A percentile compares a stretch with the other conserved stretches of the same genome.
phyloP scores from a whole-genome alignment of 169 alveolate genomes.

The Plasmodium malariae region DNA sequence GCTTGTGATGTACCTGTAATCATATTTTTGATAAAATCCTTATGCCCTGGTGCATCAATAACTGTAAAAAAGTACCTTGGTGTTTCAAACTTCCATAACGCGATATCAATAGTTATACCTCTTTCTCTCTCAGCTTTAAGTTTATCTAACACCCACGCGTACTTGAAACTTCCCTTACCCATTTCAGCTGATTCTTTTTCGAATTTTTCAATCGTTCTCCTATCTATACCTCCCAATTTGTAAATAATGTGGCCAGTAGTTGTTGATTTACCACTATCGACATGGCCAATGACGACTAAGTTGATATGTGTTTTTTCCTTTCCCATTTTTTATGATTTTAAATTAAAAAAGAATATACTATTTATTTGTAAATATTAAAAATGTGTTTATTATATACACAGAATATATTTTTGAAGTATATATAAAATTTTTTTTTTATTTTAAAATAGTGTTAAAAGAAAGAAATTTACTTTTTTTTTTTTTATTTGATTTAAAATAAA shows the following conservation, averaged over 20 bases:
- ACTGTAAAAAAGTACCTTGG: constrained; percentile 97
- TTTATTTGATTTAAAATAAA: too few relatives aligned
- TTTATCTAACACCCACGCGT: constrained; percentile 99
- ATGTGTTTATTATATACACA: neutral
- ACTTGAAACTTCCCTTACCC: constrained; percentile 97
- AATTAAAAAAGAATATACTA: constrained; percentile 1
- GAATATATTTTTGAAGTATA: constrained; percentile 8
- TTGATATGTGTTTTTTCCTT: constrained; percentile 94
- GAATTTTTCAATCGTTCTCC: constrained; percentile 96
- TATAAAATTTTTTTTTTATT: neutral
- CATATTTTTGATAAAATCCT: constrained; percentile 99
- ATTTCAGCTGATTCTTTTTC: constrained; percentile 95
- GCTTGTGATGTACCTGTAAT: constrained; percentile 99
- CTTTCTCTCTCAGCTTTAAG: constrained; percentile 99
- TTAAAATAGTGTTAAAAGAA: constrained; percentile 14
- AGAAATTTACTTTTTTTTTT: neutral
- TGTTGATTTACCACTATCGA: constrained; percentile 98
- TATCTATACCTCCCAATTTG: constrained; percentile 96
- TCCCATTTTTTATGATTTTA: constrained; percentile 76
- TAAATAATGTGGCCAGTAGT: constrained; percentile 96
- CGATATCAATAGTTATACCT: constrained; percentile 98
- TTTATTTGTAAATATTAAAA: neutral
- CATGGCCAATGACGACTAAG: constrained; percentile 98
- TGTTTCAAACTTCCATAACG: constrained; percentile 98
- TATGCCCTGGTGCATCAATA: constrained; percentile 99